Conservation (phyloP, 2,329 filamentous ascomycete species). For the Pleurostoma richardsiae region DNA sequence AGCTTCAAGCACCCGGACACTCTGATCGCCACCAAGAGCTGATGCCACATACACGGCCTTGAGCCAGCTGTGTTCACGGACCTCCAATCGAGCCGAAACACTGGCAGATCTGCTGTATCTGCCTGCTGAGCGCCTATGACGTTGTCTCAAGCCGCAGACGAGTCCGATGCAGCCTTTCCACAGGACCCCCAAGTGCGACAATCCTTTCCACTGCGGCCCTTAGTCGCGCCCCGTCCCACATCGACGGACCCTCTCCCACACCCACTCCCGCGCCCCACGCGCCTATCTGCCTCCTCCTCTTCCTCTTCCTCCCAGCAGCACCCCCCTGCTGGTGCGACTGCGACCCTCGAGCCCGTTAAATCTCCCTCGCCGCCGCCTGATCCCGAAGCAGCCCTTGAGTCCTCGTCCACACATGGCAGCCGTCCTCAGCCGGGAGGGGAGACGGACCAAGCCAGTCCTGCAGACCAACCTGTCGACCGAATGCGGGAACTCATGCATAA, state of each 20-base stretch:
- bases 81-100: too few species aligned
- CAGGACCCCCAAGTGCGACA: background rate
- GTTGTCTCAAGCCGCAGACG: too few species aligned
- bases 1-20: too few species aligned
- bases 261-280: background rate
- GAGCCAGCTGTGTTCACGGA: too few species aligned
- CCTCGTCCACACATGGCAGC: conserved; percentile 7
- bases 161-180: background rate
- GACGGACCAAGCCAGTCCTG: conserved; percentile 3
- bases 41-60: too few species aligned
- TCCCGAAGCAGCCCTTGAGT: background rate
- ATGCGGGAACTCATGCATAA: conserved; percentile 16
- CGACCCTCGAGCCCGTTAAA: background rate
- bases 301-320: background rate
- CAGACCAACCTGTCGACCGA: conserved; percentile 6
- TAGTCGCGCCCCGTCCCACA: background rate
- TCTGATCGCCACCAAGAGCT: too few species aligned
- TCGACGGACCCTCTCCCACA: background rate
- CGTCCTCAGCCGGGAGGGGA: conserved; percentile 1
- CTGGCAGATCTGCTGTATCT: too few species aligned
- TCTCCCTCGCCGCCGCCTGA: background rate
- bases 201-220: background rate
- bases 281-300: background rate
- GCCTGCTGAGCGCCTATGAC: too few species aligned
- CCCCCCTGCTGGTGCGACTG: background rate